Evolutionary conservation across 2,329 filamentous ascomycete species (phyloP), one percentile per base, ranked within the genome.

Genomic region (Colletotrichum sp.): DNA sequence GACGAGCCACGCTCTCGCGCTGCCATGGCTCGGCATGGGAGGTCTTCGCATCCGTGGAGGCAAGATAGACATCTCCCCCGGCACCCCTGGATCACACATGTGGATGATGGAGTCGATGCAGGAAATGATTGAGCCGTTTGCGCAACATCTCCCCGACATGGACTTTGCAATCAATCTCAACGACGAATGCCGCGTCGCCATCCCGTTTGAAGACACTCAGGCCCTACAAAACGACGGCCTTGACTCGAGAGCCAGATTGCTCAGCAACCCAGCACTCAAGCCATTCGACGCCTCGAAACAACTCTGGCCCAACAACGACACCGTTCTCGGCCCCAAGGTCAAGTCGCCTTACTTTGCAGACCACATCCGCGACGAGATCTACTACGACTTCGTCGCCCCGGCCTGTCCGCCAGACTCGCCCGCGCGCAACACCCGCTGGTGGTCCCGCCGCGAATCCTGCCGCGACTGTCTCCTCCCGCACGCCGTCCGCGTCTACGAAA

Each of bases 101-200:
- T 82, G 82, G 78, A 77, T 85, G 71, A 78, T 88, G 66, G 83
- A 86, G 6, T 83, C 84, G 7, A 75, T 87, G 1, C 85, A 90
- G 12, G 89, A 89, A 10, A 94, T 96, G 92, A 90, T 96, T 82
- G 86, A 91, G 74, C 84, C 88, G 0, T 96, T 96, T 79, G 87
- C 92, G 3, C 84, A 93, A 77, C 91, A 93, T 81, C 86, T 97
- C 26, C 94, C 94, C 1, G 91, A 95, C 78, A 95, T 96, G 93
- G 93, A 95, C 78, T 84, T 97, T 39, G 93, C 93, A 0, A 93
- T 96, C 85, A 97, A 97, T 82, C 88, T 93, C 14, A 43, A 84
- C 80, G 21, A 83, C 69, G 28, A 81, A 78, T 30, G 77, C 72
- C 83, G 74, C 81, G 80, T n/a, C 84, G 84, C 14, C 74, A 61